Conservation (phyloP, 208 protist species). For the Trypanosoma lewisi region DNA sequence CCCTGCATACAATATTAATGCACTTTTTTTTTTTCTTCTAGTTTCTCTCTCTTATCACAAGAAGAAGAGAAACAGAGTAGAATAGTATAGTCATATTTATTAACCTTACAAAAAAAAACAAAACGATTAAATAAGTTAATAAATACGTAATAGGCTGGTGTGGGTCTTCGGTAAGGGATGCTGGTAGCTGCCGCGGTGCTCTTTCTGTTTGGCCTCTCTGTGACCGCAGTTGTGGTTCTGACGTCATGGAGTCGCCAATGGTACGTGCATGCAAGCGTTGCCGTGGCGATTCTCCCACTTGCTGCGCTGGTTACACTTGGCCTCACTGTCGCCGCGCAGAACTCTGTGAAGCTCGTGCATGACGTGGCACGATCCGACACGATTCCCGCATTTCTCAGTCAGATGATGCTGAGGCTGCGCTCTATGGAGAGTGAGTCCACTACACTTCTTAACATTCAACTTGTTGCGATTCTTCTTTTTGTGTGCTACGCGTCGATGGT, state of each 20-base stretch:
- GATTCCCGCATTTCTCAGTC: slow-evolving; percentile 1
- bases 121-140: not conserved
- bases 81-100: too few relatives aligned
- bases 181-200: not conserved
- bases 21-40: too few relatives aligned
- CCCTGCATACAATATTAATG: too few relatives aligned
- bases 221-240: not conserved
- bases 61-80: too few relatives aligned
- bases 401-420: slow-evolving; percentile 20
- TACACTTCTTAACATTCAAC: slow-evolving; percentile 40
- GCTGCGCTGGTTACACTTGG: slow-evolving; percentile 24
- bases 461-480: slow-evolving; percentile 54
- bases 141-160: not conserved
- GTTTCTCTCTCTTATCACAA: too few relatives aligned
- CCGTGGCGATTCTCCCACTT: slow-evolving; percentile 34
- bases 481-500: slow-evolving; percentile 48
- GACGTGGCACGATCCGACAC: not conserved
- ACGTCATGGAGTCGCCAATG: slow-evolving; percentile 2
- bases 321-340: slow-evolving; percentile 20
- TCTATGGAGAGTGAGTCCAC: slow-evolving; percentile 21
- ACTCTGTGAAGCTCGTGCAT: slow-evolving; percentile 19
- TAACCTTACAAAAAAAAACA: not conserved
- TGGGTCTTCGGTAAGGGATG: not conserved
- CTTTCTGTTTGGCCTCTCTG: not conserved
- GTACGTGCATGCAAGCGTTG: slow-evolving; percentile 37